Percentiles rank a stretch among this genome's conserved stretches.
phyloP scores from a whole-genome alignment of 2,329 filamentous ascomycete genomes.

The Aureobasidium musti region DNA sequence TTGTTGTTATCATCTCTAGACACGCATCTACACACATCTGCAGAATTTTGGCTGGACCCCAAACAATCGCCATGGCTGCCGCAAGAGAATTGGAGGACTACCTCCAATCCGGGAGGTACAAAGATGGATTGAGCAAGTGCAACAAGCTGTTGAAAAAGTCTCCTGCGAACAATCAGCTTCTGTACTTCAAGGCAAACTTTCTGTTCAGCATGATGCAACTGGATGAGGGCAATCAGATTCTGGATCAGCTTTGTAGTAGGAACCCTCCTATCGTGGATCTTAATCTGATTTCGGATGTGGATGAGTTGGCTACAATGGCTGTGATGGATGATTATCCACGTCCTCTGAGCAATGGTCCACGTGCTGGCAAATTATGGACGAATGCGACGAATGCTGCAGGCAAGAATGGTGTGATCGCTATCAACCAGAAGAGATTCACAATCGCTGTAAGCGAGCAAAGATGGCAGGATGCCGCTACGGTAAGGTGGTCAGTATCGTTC shows the following conservation, averaged over 20 bases:
- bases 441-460: conserved; percentile 39
- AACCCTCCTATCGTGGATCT: conserved; percentile 34
- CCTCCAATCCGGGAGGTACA: conserved; percentile 34
- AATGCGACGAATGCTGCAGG: conserved; percentile 36
- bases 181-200: conserved; percentile 40
- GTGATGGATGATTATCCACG: conserved; percentile 36
- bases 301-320: conserved; percentile 35
- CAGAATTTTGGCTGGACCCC: conserved; percentile 14
- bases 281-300: conserved; percentile 32
- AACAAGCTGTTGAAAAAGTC: conserved; percentile 39
- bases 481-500: neutral
- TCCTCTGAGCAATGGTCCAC: conserved; percentile 36
- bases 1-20: neutral
- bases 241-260: conserved; percentile 33
- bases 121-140: conserved; percentile 40
- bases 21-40: conserved; percentile 6
- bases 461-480: conserved; percentile 38
- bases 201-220: conserved; percentile 33
- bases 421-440: conserved; percentile 37
- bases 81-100: conserved; percentile 23
- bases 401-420: conserved; percentile 30
- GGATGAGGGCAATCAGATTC: conserved; percentile 31
- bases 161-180: conserved; percentile 37
- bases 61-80: conserved; percentile 9
- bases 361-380: conserved; percentile 40